Percentiles rank a stretch among this genome's conserved stretches.
phyloP scores from a whole-genome alignment of 1,139 yeast species.

The Yamadazyma diddensiae region DNA sequence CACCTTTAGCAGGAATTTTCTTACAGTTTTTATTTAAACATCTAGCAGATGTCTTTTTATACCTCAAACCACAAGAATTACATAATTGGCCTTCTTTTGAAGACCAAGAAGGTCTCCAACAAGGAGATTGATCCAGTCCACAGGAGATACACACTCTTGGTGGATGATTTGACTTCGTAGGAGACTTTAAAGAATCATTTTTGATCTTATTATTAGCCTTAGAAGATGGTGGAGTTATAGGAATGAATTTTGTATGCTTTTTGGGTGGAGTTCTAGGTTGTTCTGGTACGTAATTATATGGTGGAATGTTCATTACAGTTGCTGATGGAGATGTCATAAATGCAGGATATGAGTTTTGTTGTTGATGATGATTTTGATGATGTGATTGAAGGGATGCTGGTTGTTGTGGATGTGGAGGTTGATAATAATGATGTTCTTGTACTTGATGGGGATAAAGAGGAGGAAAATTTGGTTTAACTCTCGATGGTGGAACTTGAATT shows the following conservation, averaged over 20 bases:
- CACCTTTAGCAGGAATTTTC: constrained; percentile 94
- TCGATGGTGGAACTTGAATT: constrained; percentile 3
- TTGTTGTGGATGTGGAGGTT: constrained; percentile 5
- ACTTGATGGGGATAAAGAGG: constrained; percentile 17
- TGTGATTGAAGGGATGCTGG: constrained; percentile 1
- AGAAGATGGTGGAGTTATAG: constrained; percentile 44
- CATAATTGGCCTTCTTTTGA: constrained; percentile 86
- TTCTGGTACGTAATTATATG: constrained; percentile 13
- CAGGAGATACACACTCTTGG: constrained; percentile 81
- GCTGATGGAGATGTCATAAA: constrained; percentile 14
- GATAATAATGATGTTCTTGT: constrained; percentile 6
- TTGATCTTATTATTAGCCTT: constrained; percentile 22
- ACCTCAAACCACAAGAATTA: constrained; percentile 92
- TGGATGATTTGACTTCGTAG: constrained; percentile 30
- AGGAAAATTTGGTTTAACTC: constrained; percentile 10
- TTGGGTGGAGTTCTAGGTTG: constrained; percentile 17
- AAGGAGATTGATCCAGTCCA: constrained; percentile 88
- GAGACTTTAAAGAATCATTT: constrained; percentile 31
- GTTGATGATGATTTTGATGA: background rate
- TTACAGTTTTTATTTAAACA: constrained; percentile 75
- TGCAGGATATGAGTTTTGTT: constrained; percentile 11
- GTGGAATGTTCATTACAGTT: constrained; percentile 11
- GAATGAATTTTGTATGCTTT: constrained; percentile 33
- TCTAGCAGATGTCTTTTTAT: constrained; percentile 89
- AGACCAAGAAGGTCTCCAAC: constrained; percentile 99